Conservation (phyloP, 1,139 yeast genomes). For the Candida sp. region DNA sequence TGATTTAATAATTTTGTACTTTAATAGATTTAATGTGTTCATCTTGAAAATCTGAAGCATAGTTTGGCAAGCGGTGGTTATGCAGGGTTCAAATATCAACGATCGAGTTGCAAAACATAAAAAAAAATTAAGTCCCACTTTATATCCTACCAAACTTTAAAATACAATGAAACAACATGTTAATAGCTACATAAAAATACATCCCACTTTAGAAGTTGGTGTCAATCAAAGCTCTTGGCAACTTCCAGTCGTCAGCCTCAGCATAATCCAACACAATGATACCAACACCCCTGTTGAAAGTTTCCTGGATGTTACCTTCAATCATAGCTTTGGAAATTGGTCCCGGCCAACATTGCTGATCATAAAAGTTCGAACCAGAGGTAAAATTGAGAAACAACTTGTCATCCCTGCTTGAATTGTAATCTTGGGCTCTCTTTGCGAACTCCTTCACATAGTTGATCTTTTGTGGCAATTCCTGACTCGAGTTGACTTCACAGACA, state of each 20-base stretch:
- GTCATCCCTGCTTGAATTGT: slow-evolving; percentile 51
- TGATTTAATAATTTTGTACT: background rate
- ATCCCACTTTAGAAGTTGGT: slow-evolving; percentile 47
- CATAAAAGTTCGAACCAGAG: slow-evolving; percentile 76
- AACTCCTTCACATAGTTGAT: slow-evolving; percentile 60
- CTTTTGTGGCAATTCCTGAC: slow-evolving; percentile 61
- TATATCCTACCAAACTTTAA: too few relatives aligned
- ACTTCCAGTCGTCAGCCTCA: slow-evolving; percentile 64
- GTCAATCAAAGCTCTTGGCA: slow-evolving; percentile 55
- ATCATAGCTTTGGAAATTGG: slow-evolving; percentile 61
- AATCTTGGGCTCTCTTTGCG: slow-evolving; percentile 55
- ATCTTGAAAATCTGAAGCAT: too few relatives aligned
- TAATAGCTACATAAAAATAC: too few relatives aligned
- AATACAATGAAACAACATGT: background rate
- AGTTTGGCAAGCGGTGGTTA: too few relatives aligned
- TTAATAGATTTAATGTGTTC: background rate
- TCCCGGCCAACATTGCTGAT: slow-evolving; percentile 77
- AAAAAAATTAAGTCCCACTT: background rate
- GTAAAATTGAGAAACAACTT: slow-evolving; percentile 76
- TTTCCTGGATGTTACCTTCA: slow-evolving; percentile 49
- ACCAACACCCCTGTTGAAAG: slow-evolving; percentile 56
- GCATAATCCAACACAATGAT: slow-evolving; percentile 74
- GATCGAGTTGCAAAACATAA: background rate
- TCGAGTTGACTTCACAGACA: slow-evolving; percentile 64
- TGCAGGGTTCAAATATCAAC: too few relatives aligned